Conservation (phyloP, 106 monocot genomes). For the Platanthera zijinensis region DNA sequence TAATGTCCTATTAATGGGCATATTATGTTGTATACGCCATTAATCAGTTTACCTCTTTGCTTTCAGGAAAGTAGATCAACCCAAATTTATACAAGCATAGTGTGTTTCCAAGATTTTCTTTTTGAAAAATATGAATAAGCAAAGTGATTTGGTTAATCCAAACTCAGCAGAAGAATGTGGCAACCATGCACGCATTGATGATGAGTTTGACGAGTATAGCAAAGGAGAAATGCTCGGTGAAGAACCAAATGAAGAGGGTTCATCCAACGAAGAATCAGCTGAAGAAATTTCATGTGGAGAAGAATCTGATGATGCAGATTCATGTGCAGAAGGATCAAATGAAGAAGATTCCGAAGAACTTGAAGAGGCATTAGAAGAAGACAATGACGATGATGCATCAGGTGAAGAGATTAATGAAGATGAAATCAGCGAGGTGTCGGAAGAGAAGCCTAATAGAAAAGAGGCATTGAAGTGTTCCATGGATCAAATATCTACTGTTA, state of each 20-base stretch:
- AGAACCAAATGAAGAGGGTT: slow-evolving; percentile 2
- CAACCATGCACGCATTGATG: not conserved
- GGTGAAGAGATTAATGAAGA: slow-evolving; percentile 7
- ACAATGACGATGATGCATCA: slow-evolving; percentile 4
- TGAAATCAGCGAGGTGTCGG: not conserved
- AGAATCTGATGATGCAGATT: not conserved
- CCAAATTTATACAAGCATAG: not conserved
- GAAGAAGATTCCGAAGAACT: slow-evolving; percentile 2
- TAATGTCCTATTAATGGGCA: not conserved
- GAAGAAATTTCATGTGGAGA: slow-evolving; percentile 7
- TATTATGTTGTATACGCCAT: not conserved
- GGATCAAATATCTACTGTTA: not conserved
- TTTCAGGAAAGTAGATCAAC: not conserved
- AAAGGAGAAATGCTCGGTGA: slow-evolving; percentile 9
- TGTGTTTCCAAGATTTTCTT: not conserved
- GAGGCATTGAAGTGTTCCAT: not conserved
- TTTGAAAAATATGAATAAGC: not conserved
- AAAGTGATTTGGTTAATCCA: slow-evolving; percentile 5
- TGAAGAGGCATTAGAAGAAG: slow-evolving; percentile 1
- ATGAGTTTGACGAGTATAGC: slow-evolving; percentile 1
- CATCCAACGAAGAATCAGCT: not conserved
- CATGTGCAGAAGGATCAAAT: not conserved
- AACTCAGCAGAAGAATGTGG: not conserved
- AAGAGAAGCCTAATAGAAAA: not conserved
- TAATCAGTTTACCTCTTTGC: not conserved